Conservation (phyloP, 768 basidiomycete genomes). For the Lactarius hengduanensis region DNA sequence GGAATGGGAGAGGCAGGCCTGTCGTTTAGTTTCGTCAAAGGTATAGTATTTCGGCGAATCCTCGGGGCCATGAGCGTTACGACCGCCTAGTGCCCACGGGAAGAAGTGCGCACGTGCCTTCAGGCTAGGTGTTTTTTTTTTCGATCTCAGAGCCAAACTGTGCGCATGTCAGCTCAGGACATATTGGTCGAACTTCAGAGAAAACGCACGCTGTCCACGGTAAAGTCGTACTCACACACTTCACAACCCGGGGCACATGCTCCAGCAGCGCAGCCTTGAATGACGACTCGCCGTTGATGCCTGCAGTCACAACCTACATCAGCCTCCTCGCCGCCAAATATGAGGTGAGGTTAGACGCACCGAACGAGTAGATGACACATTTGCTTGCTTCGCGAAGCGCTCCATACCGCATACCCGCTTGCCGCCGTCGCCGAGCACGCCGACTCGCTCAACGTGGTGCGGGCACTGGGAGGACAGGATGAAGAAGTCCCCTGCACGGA, state of each 20-base stretch:
- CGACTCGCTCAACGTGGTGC: slow-evolving; percentile 49
- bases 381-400: slow-evolving; percentile 43
- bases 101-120: too few relatives aligned
- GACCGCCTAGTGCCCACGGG: too few relatives aligned
- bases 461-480: slow-evolving; percentile 49
- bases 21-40: too few relatives aligned
- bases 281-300: slow-evolving; percentile 46
- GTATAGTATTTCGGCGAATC: too few relatives aligned
- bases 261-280: slow-evolving; percentile 48
- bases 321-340: background rate
- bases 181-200: too few relatives aligned
- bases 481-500: slow-evolving; percentile 48
- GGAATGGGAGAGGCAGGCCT: too few relatives aligned
- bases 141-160: slow-evolving; percentile 33
- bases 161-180: too few relatives aligned
- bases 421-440: slow-evolving; percentile 52
- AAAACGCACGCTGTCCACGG: slow-evolving; percentile 37
- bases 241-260: slow-evolving; percentile 41
- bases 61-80: too few relatives aligned
- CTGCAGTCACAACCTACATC: slow-evolving; percentile 32
- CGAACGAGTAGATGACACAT: slow-evolving; percentile 52
- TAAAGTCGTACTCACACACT: slow-evolving; percentile 43
- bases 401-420: slow-evolving; percentile 52
- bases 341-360: slow-evolving; percentile 27
- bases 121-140: too few relatives aligned